Percentiles rank a stretch among this genome's conserved stretches.
Evolutionary conservation across 805 yeast genomes (phyloP).

Genomic region (Cyberlindnera sargentensis): DNA sequence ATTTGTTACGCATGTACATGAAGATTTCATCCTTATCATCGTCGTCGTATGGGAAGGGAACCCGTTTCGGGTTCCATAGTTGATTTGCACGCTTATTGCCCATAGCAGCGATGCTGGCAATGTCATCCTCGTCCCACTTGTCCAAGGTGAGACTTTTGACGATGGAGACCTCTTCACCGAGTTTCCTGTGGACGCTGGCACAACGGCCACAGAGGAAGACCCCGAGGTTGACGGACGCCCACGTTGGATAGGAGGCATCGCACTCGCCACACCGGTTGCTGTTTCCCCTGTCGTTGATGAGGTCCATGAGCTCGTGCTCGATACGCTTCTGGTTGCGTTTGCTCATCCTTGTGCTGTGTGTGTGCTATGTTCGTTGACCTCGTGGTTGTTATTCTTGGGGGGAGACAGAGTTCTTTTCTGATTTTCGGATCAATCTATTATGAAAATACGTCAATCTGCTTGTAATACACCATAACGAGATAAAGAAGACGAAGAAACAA

Average conservation of each 20-base stretch:
- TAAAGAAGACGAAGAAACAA: not conserved
- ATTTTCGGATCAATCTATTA: not conserved
- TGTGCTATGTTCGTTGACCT: not conserved
- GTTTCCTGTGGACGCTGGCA: slow-evolving; percentile 67
- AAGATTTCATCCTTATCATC: slow-evolving; percentile 60
- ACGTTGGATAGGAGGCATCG: slow-evolving; percentile 52
- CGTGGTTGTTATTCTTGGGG: not conserved
- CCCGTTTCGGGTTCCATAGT: slow-evolving; percentile 62
- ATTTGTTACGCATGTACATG: slow-evolving; percentile 58
- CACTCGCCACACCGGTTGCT: slow-evolving; percentile 78
- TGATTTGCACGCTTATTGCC: slow-evolving; percentile 60
- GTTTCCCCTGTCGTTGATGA: slow-evolving; percentile 54
- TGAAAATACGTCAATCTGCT: not conserved
- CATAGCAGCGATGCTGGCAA: slow-evolving; percentile 33
- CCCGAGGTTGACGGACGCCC: slow-evolving; percentile 39
- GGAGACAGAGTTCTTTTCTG: not conserved
- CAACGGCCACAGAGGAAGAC: slow-evolving; percentile 78
- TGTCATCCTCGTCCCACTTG: slow-evolving; percentile 53
- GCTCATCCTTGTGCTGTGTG: not conserved
- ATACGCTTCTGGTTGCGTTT: slow-evolving; percentile 32
- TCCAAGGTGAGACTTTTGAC: slow-evolving; percentile 74
- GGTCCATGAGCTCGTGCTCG: slow-evolving; percentile 48
- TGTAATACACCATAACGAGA: not conserved
- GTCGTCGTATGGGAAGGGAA: slow-evolving; percentile 69
- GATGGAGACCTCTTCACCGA: slow-evolving; percentile 53